Percentiles rank a stretch among this genome's conserved stretches.
These are phyloP conservation scores for Thielaviopsis populi DNA, from an alignment of 2,329 filamentous ascomycete genomes.

Conservation along the genomic window DNA sequence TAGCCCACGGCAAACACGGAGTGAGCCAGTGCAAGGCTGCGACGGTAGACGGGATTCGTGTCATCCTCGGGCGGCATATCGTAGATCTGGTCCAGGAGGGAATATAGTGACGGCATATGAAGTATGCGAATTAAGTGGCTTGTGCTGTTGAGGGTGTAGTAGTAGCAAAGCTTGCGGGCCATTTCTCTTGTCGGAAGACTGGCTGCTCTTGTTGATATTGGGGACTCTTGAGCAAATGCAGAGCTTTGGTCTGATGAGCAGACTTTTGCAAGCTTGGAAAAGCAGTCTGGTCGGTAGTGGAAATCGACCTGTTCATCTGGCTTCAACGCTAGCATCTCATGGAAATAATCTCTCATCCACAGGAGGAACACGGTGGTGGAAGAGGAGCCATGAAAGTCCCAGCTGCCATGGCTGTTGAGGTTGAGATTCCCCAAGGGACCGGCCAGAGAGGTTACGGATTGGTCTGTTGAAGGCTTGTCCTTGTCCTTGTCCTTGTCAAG, in stretches of 20 bases:
- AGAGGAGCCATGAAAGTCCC: conserved; percentile 90
- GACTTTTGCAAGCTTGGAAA: conserved; percentile 36
- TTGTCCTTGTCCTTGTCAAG: conserved; percentile 27
- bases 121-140: conserved; percentile 53
- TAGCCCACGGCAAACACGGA: conserved; percentile 57
- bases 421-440: conserved; percentile 83
- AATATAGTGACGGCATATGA: conserved; percentile 68
- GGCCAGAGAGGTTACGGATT: conserved; percentile 83
- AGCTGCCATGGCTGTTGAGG: conserved; percentile 77
- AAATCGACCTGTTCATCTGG: neutral
- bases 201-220: conserved; percentile 30
- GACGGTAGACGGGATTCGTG: conserved; percentile 17
- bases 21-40: conserved; percentile 56
- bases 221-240: conserved; percentile 39
- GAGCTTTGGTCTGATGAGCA: conserved; percentile 23
- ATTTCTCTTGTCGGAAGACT: conserved; percentile 54
- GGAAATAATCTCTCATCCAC: conserved; percentile 76
- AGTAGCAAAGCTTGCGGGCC: conserved; percentile 38
- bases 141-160: conserved; percentile 41
- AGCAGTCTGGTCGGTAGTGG: neutral
- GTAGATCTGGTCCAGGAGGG: conserved; percentile 63
- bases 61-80: conserved; percentile 52
- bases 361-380: conserved; percentile 81
- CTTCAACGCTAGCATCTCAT: conserved; percentile 48
- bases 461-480: conserved; percentile 31